phyloP scores from a whole-genome alignment of 108 stramenopile species.

The Nannochloropsis oceanica region DNA sequence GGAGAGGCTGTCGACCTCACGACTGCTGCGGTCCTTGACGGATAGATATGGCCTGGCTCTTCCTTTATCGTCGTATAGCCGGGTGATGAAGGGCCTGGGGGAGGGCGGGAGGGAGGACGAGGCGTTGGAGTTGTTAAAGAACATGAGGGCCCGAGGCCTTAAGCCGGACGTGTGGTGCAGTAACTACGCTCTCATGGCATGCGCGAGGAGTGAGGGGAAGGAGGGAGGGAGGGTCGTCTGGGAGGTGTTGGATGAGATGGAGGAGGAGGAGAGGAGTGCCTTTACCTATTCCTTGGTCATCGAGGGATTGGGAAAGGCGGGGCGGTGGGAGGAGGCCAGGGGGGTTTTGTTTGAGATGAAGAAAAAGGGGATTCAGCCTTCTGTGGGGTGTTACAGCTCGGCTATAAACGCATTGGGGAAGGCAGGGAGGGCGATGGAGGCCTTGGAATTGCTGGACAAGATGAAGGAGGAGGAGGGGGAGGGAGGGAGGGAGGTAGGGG shows the following conservation, averaged over 20 bases:
- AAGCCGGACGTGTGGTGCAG: neutral
- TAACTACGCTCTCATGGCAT: neutral
- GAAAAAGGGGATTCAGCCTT: neutral
- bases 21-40: neutral
- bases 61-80: neutral
- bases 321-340: neutral
- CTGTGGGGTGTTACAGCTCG: neutral
- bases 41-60: neutral
- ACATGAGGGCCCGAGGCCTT: neutral
- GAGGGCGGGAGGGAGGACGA: neutral
- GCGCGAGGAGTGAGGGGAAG: neutral
- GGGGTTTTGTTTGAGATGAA: neutral
- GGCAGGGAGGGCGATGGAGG: neutral
- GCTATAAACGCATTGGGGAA: neutral
- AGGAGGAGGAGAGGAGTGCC: neutral
- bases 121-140: neutral
- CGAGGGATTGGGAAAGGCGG: neutral
- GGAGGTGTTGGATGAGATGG: neutral
- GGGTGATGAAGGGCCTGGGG: neutral
- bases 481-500: neutral
- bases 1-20: neutral
- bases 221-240: neutral
- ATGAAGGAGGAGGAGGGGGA: neutral
- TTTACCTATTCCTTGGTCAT: neutral
- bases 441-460: neutral